phyloP scores from a whole-genome alignment of 441 rosid species.

The Erodium moschatum region DNA sequence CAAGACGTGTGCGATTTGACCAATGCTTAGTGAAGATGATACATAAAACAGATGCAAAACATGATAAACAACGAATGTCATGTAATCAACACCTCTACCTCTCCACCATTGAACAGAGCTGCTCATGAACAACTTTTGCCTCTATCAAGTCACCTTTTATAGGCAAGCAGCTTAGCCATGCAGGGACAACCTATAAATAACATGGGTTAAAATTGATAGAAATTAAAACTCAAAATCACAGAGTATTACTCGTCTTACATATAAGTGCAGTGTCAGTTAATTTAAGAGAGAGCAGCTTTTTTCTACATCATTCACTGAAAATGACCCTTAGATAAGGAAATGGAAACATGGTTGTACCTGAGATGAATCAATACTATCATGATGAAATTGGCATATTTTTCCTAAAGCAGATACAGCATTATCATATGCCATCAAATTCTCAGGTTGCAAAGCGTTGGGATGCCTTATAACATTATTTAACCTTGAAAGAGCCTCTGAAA shows the following conservation, averaged over 20 bases:
- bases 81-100: slow-evolving; percentile 36
- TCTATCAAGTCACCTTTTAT: slow-evolving; percentile 84
- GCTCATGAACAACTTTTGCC: slow-evolving; percentile 97
- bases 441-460: slow-evolving; percentile 76
- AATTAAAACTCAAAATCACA: not conserved
- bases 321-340: not conserved
- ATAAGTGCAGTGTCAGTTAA: too few species aligned
- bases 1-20: slow-evolving; percentile 54
- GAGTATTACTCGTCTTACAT: not conserved
- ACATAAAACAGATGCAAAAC: not conserved
- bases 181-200: slow-evolving; percentile 63
- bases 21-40: slow-evolving; percentile 3
- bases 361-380: slow-evolving; percentile 78
- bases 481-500: slow-evolving; percentile 91
- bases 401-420: slow-evolving; percentile 99
- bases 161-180: slow-evolving; percentile 98
- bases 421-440: slow-evolving; percentile 93
- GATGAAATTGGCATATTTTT: slow-evolving; percentile 87
- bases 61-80: not conserved
- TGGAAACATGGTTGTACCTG: slow-evolving; percentile 43
- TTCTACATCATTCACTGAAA: not conserved
- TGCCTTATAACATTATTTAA: slow-evolving; percentile 72
- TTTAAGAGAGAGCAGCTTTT: too few species aligned
- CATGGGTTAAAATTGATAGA: not conserved
- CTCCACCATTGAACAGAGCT: slow-evolving; percentile 94